Base-by-base conservation (phyloP, 768 basidiomycete species). In the Cubamyces sp. region DNA sequence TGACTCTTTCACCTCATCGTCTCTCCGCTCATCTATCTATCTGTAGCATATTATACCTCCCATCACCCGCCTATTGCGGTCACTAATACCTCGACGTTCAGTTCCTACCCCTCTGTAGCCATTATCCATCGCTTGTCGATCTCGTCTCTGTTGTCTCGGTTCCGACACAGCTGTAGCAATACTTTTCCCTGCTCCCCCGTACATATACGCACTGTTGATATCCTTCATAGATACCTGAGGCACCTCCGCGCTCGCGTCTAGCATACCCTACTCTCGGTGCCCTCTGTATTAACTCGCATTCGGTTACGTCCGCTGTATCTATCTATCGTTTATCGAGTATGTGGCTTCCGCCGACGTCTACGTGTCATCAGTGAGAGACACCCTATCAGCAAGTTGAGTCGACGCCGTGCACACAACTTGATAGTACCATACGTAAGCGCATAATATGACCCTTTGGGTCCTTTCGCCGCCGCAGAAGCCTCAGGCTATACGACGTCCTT, bases 91-190 rank as follows among this genome's bases (percentile, higher is more conserved):
- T 62, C 59, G 11, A 37, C 43, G 11, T 37, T 26, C n/a, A 5
- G 26, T 30, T 34, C 49, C 56, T 19, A 45, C 37, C 52, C 25
- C 60, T 43, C 56, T 63, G 62, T 63, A 63, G 62, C 62, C 45
- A 58, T 57, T 53, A 53, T n/a, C 43, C n/a, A 34, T 49, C 23
- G 42, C 45, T 34, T 11, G 18, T 34, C 45, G n/a, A 34, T 28
- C 14, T 2, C 19, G 8, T 43, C 57, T 58, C 57, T 51, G 48
- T 58, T 51, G 30, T 21, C 40, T 21, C n/a, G 52, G n/a, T 23
- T 21, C 25, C 48, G 48, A 30, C 26, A 41, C 57, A 40, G 7
- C 48, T 58, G 57, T 58, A 58, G 57, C 57, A 26, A 23, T 58
- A 58, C 34, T 5, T 49, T 23, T 37, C 52, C 47, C 28, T 26